A percentile compares a stretch with the other conserved stretches of the same genome.
Evolutionary conservation across 2,329 filamentous ascomycete species (phyloP).

Genomic region (Fusarium tupiense): DNA sequence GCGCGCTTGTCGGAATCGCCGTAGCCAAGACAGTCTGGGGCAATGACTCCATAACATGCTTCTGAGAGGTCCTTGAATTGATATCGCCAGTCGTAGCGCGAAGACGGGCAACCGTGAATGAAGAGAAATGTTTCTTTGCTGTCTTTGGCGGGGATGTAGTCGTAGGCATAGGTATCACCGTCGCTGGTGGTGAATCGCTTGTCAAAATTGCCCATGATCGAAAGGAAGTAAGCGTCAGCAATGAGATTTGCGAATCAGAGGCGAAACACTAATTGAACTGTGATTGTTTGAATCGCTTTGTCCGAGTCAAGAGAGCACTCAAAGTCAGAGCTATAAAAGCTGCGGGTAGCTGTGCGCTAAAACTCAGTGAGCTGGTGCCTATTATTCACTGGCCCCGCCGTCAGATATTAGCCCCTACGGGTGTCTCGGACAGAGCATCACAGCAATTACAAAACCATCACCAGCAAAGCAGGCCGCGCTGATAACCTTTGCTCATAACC

Average conservation of each 20-base stretch:
- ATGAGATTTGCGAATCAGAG: background rate
- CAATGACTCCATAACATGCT: conserved; percentile 28
- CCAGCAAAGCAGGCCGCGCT: background rate
- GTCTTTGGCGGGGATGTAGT: background rate
- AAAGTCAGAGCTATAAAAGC: background rate
- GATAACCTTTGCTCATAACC: background rate
- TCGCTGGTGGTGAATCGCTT: background rate
- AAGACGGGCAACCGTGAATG: conserved; percentile 34
- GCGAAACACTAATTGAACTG: background rate
- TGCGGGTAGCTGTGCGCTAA: background rate
- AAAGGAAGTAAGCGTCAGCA: background rate
- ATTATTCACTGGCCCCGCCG: background rate
- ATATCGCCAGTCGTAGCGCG: conserved; percentile 28
- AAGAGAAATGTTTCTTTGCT: conserved; percentile 27
- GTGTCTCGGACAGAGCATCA: background rate
- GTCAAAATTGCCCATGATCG: background rate
- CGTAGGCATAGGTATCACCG: conserved; percentile 12
- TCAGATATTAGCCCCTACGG: background rate
- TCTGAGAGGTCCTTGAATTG: conserved; percentile 22
- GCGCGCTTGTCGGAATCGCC: conserved; percentile 27
- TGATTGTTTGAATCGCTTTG: background rate
- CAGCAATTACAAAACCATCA: background rate
- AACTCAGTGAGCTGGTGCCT: background rate
- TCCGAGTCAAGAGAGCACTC: background rate
- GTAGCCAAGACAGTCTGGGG: conserved; percentile 35